Conservation (phyloP, 768 basidiomycete species). For the Suillus variegatus region DNA sequence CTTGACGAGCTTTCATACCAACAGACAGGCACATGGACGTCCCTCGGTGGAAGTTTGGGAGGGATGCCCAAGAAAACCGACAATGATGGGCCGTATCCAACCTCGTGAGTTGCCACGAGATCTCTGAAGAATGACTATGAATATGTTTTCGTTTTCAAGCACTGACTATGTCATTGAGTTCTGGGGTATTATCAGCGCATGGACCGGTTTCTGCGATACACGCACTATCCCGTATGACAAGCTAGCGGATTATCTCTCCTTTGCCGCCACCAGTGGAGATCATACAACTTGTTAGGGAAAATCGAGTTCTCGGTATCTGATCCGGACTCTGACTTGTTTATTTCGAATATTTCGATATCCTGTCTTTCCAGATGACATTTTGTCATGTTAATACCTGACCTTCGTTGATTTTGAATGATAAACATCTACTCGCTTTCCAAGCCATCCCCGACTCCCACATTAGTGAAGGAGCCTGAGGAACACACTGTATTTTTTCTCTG, state of each 20-base stretch:
- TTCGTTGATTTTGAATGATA: not conserved
- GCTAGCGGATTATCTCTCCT: constrained; percentile 23
- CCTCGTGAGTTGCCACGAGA: constrained; percentile 11
- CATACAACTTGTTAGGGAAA: constrained; percentile 18
- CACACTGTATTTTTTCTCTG: no score
- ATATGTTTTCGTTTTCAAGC: constrained; percentile 9
- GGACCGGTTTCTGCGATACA: constrained; percentile 25
- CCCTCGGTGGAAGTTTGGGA: constrained; percentile 10
- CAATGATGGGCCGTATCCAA: constrained; percentile 23
- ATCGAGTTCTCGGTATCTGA: not conserved
- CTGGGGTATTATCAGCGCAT: constrained; percentile 24
- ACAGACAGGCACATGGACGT: constrained; percentile 20
- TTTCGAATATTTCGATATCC: not conserved
- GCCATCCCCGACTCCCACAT: no score
- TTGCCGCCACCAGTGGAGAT: constrained; percentile 20
- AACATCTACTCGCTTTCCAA: not conserved
- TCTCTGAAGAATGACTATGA: not conserved
- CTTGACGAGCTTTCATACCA: not conserved
- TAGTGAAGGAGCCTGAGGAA: no score
- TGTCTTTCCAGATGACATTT: not conserved
- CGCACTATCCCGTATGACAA: constrained; percentile 23
- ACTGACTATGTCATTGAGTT: constrained; percentile 22
- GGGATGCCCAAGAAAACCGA: constrained; percentile 8
- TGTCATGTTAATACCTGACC: not conserved
- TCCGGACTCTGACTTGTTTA: not conserved